These are phyloP conservation scores for Esteya vermicola DNA, from an alignment of 2,329 filamentous ascomycete genomes.

Conservation along the genomic window DNA sequence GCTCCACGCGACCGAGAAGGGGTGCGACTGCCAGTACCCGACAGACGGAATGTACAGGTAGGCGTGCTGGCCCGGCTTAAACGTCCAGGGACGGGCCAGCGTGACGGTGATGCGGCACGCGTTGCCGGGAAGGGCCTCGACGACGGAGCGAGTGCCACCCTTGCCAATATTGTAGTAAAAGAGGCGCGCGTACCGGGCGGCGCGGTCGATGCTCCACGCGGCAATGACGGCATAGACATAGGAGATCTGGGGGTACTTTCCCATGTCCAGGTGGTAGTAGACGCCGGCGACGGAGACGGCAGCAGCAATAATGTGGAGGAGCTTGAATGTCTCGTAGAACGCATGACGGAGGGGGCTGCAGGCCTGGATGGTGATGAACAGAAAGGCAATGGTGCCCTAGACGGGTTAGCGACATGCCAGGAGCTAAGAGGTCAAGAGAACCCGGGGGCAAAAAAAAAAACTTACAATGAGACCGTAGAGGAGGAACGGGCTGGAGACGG, in stretches of 20 bases:
- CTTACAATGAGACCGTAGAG: slow-evolving; percentile 50
- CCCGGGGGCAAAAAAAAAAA: slow-evolving; percentile 10
- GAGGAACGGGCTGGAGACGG: slow-evolving; percentile 30
- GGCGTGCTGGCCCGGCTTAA: slow-evolving; percentile 62
- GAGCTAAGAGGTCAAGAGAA: background rate
- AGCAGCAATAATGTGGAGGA: slow-evolving; percentile 53
- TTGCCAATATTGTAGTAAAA: slow-evolving; percentile 52
- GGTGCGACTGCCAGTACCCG: slow-evolving; percentile 61
- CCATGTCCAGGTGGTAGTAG: slow-evolving; percentile 51
- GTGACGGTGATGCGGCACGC: slow-evolving; percentile 59
- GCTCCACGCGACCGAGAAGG: slow-evolving; percentile 68
- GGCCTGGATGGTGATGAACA: slow-evolving; percentile 52
- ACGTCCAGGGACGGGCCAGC: slow-evolving; percentile 63
- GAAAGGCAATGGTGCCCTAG: slow-evolving; percentile 44
- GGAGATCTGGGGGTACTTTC: slow-evolving; percentile 37
- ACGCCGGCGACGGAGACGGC: slow-evolving; percentile 45
- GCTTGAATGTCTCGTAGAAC: slow-evolving; percentile 67
- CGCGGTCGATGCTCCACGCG: slow-evolving; percentile 55
- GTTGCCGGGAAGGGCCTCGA: slow-evolving; percentile 65
- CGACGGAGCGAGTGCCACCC: slow-evolving; percentile 52
- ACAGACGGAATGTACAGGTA: slow-evolving; percentile 66
- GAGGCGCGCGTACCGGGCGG: slow-evolving; percentile 42
- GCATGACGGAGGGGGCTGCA: slow-evolving; percentile 59
- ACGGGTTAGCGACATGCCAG: no score
- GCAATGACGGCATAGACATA: slow-evolving; percentile 47